Evolutionary conservation across 257 asterid species (phyloP).

Genomic region (Striga asiatica): DNA sequence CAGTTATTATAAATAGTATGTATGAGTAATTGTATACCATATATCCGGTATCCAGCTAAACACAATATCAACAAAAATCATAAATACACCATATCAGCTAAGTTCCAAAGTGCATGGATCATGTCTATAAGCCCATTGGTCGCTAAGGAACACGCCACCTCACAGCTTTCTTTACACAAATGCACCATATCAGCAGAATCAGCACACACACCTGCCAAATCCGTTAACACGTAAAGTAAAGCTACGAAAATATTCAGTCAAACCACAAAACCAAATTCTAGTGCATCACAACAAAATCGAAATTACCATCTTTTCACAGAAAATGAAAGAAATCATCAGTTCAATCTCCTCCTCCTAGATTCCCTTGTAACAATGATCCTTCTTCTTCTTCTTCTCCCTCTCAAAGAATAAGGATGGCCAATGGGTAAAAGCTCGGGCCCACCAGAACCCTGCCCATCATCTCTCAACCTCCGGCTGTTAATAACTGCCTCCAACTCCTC

Average conservation of each 20-base stretch:
- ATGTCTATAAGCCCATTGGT: no score
- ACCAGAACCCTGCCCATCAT: constrained; percentile 16
- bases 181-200: no score
- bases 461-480: constrained; percentile 22
- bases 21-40: no score
- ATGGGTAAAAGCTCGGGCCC: neutral
- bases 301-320: constrained; percentile 6
- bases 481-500: constrained; percentile 52
- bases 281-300: neutral
- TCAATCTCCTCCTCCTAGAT: constrained; percentile 30
- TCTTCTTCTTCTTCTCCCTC: constrained; percentile 23
- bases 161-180: no score
- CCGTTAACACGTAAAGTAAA: neutral
- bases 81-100: no score
- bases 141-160: no score
- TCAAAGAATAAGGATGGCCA: constrained; percentile 13
- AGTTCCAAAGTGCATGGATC: no score
- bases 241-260: neutral
- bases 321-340: constrained; percentile 8
- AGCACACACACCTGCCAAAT: neutral
- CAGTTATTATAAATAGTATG: no score
- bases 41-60: no score
- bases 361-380: constrained; percentile 9
- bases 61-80: no score
- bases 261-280: neutral